phyloP scores from a whole-genome alignment of 352 stramenopile species.

The Globisporangium orthogonon region DNA sequence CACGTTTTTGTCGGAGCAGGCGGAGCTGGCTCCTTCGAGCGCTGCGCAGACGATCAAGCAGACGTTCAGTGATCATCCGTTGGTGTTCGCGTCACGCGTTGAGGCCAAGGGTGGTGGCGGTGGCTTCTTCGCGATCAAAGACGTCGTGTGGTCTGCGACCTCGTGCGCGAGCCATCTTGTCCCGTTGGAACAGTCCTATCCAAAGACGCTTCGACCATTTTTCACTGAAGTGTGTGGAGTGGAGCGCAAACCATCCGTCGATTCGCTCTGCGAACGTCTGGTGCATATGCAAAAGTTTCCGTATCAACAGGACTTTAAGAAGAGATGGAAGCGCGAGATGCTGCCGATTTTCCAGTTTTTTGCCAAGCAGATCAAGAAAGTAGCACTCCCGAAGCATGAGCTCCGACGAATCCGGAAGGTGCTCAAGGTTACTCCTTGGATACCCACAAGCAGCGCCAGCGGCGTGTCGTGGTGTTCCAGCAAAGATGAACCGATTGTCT shows the following conservation, averaged over 20 bases:
- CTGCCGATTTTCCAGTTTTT: constrained; percentile 36
- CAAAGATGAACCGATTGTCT: constrained; percentile 25
- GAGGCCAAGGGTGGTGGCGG: neutral
- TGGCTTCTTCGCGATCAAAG: constrained; percentile 21
- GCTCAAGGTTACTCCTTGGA: constrained; percentile 29
- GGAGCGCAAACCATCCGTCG: constrained; percentile 47
- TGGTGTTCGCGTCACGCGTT: constrained; percentile 19
- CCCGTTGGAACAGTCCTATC: constrained; percentile 45
- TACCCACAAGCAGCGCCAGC: constrained; percentile 16
- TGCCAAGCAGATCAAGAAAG: constrained; percentile 38
- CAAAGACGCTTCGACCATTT: constrained; percentile 42
- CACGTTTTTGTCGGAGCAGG: constrained; percentile 32
- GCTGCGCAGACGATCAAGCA: constrained; percentile 13
- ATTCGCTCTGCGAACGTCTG: constrained; percentile 34
- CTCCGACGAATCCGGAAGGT: constrained; percentile 35
- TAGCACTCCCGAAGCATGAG: constrained; percentile 30
- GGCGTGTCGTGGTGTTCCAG: constrained; percentile 17
- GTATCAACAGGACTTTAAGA: constrained; percentile 3
- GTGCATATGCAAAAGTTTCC: constrained; percentile 1
- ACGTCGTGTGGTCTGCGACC: constrained; percentile 38
- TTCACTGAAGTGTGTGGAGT: constrained; percentile 64
- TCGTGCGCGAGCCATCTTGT: constrained; percentile 22
- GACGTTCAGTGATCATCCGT: constrained; percentile 18
- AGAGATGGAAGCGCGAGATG: constrained; percentile 29
- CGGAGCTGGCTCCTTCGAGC: neutral